Base-by-base conservation (phyloP, 164 flowering plant genomes). In the Aristolochia fimbriata region DNA sequence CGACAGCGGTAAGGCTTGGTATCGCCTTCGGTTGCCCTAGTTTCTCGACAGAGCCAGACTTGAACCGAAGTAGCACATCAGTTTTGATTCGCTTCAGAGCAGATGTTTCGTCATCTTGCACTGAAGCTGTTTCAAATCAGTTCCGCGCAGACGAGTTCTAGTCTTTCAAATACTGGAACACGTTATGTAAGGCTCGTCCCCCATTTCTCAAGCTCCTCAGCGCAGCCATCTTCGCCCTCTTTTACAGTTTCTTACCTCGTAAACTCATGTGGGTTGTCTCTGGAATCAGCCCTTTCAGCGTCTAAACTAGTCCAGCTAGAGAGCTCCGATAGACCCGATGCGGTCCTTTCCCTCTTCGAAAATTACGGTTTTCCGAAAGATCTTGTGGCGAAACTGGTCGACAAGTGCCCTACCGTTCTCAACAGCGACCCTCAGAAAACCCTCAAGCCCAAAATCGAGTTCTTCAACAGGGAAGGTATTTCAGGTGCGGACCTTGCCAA, bases 381-480 rank as follows among this genome's bases (percentile, higher is more conserved):
- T 15, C 57, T 20, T 6, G 24, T 54, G 13, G 33, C 57, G 15
- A 16, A 25, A 15, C 57, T 54, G 15, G 6, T 54, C 0, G 7
- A 16, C 2, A 54, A 24, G 57, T 10, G 30, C 30, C 57, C 57
- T 4, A 1, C 8, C 27, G 8, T 54, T 6, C 57, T 54, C 33
- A 15, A 23, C 1, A 20, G 27, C 8, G n/a, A 24, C n/a, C 27
- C 27, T 15, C 37, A 54, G 6, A 21, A 2, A 22, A 54, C 57
- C 3, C 27, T 54, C 16, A 24, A 54, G n/a, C 57, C 57, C 57
- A 54, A 54, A 24, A 21, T 54, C 17, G 31, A 54, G 56, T 52
- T 52, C 23, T 20, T 52, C 25, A 21, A 22, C 15, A 24, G 23
- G 8, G 3, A 20, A 23, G 56, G 56, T 20, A 15, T 54, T 16